These are phyloP conservation scores for Saposhnikovia divaricata DNA, from an alignment of 129 eudicot genomes.

Conservation along the genomic window DNA sequence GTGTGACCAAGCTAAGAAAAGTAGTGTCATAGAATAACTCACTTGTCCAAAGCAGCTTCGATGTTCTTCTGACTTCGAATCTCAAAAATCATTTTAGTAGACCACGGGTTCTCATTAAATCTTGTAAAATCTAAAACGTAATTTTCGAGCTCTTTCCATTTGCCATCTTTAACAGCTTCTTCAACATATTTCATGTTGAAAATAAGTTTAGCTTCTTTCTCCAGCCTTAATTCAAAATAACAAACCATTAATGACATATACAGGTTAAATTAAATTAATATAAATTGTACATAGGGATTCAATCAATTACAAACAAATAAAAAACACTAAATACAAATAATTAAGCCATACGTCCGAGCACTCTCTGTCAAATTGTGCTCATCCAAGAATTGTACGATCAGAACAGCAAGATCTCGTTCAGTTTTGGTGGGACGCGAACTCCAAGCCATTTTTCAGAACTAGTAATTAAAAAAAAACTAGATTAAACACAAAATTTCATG, in stretches of 20 bases:
- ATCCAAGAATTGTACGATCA: conserved; percentile 53
- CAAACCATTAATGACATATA: neutral
- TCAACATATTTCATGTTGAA: conserved; percentile 81
- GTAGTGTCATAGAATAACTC: neutral
- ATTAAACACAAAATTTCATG: neutral
- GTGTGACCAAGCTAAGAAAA: neutral
- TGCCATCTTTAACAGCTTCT: conserved; percentile 56
- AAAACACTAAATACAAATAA: neutral
- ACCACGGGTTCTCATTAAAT: conserved; percentile 57
- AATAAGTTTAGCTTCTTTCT: conserved; percentile 66
- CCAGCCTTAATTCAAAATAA: conserved; percentile 39
- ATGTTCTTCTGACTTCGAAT: conserved; percentile 67
- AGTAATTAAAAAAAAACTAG: neutral
- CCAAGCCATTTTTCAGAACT: neutral
- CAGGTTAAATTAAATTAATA: neutral
- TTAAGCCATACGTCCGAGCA: conserved; percentile 34
- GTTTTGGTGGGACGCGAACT: neutral
- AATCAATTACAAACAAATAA: neutral
- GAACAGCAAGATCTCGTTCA: conserved; percentile 46
- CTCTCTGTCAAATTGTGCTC: conserved; percentile 58
- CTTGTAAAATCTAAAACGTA: conserved; percentile 62
- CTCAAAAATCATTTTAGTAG: conserved; percentile 65
- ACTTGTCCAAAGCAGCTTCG: conserved; percentile 66
- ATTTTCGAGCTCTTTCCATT: conserved; percentile 73
- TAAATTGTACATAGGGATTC: neutral